These are phyloP conservation scores for Fusarium lyarnte DNA, from an alignment of 2,329 filamentous ascomycete genomes.

Conservation along the genomic window DNA sequence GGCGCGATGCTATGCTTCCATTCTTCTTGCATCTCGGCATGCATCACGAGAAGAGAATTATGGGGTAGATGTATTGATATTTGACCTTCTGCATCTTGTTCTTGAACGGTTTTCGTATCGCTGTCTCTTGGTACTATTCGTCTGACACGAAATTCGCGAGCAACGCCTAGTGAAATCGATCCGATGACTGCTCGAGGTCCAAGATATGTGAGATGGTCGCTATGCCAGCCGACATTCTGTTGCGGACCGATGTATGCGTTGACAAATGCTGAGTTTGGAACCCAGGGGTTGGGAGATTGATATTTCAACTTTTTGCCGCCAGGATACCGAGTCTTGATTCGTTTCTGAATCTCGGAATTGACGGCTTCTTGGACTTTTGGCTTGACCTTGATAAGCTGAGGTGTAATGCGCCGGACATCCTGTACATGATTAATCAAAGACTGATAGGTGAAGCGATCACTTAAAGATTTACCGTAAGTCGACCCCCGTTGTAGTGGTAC, in stretches of 20 bases:
- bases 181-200: constrained; percentile 90
- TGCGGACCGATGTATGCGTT: constrained; percentile 89
- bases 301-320: constrained; percentile 77
- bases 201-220: constrained; percentile 91
- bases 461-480: constrained; percentile 62
- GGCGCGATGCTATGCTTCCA: constrained; percentile 93
- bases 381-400: constrained; percentile 76
- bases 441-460: background rate
- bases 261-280: constrained; percentile 89
- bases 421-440: constrained; percentile 42
- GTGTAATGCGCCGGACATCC: constrained; percentile 81
- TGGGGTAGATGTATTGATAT: constrained; percentile 94
- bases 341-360: constrained; percentile 77
- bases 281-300: constrained; percentile 79
- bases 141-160: constrained; percentile 91
- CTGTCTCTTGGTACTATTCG: constrained; percentile 72
- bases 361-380: constrained; percentile 77
- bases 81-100: constrained; percentile 78
- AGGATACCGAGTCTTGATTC: constrained; percentile 76
- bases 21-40: constrained; percentile 96
- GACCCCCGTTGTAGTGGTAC: constrained; percentile 86
- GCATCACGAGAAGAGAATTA: constrained; percentile 94
- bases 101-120: constrained; percentile 51
- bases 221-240: constrained; percentile 90
- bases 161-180: constrained; percentile 88